Percentiles rank a stretch among this genome's conserved stretches.
These are phyloP conservation scores for Paecilomyces variotii DNA, from an alignment of 2,329 filamentous ascomycete genomes.

Conservation along the genomic window DNA sequence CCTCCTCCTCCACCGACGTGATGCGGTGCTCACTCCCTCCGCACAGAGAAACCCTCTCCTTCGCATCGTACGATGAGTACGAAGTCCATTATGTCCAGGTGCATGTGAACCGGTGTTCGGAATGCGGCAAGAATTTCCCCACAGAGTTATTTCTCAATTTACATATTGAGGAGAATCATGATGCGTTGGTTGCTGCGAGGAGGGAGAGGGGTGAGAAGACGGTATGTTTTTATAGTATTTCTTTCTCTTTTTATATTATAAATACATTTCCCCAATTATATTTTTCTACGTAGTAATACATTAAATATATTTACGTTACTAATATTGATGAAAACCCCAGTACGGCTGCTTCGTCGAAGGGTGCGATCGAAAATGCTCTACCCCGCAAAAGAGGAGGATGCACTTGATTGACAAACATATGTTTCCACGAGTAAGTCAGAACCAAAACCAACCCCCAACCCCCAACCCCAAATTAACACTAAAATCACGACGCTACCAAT, in stretches of 20 bases:
- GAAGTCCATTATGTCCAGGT: conserved; percentile 75
- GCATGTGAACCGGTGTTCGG: conserved; percentile 76
- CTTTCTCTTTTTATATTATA: background rate
- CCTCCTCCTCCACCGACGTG: conserved; percentile 27
- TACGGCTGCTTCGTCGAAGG: conserved; percentile 85
- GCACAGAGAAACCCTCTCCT: conserved; percentile 62
- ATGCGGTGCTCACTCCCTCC: conserved; percentile 81
- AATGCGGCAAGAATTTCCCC: conserved; percentile 83
- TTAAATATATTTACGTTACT: background rate
- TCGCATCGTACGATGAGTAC: conserved; percentile 70
- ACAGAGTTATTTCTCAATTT: conserved; percentile 70
- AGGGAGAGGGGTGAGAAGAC: conserved; percentile 80
- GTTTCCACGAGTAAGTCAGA: conserved; percentile 58
- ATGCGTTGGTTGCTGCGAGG: conserved; percentile 64
- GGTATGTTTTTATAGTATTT: conserved; percentile 42
- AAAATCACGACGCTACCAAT: background rate
- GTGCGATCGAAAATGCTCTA: conserved; percentile 77
- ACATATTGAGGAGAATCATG: conserved; percentile 88
- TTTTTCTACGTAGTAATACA: background rate
- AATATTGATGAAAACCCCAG: conserved; percentile 32
- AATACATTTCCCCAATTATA: background rate
- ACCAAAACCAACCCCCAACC: background rate
- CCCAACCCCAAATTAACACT: background rate
- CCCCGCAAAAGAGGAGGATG: conserved; percentile 72
- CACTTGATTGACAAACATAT: conserved; percentile 93